phyloP scores from a whole-genome alignment of 257 asterid species.

The Marsdenia floribunda region DNA sequence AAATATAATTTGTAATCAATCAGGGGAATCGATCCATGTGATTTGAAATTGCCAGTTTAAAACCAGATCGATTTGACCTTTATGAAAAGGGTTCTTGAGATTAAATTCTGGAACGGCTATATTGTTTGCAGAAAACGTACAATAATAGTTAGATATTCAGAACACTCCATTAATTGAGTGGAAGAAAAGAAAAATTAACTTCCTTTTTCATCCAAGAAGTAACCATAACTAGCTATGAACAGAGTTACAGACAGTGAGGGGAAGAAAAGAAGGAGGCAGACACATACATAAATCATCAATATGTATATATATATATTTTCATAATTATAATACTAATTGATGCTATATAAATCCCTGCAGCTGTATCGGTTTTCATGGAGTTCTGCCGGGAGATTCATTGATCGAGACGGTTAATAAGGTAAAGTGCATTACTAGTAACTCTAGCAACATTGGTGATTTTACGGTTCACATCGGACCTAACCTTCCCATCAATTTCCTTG shows the following conservation, averaged over 20 bases:
- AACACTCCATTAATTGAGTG: not conserved
- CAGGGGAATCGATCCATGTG: too few relatives aligned
- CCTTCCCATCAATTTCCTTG: conserved; percentile 47
- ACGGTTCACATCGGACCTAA: conserved; percentile 55
- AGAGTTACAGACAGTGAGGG: not conserved
- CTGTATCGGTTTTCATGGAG: not conserved
- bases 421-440: conserved; percentile 89
- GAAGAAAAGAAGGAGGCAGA: not conserved
- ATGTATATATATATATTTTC: too few relatives aligned
- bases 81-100: too few relatives aligned
- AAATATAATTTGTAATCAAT: not conserved
- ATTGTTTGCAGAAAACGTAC: not conserved
- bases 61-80: too few relatives aligned
- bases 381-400: conserved; percentile 24
- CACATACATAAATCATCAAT: not conserved
- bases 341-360: not conserved
- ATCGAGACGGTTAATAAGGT: conserved; percentile 65
- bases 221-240: not conserved
- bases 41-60: too few relatives aligned
- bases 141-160: not conserved
- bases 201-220: not conserved
- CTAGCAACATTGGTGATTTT: conserved; percentile 58
- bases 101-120: too few relatives aligned
- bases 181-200: not conserved
- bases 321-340: not conserved